These are phyloP conservation scores for Neurospora sublineolata DNA, from an alignment of 495 filamentous ascomycete species.

Conservation along the genomic window DNA sequence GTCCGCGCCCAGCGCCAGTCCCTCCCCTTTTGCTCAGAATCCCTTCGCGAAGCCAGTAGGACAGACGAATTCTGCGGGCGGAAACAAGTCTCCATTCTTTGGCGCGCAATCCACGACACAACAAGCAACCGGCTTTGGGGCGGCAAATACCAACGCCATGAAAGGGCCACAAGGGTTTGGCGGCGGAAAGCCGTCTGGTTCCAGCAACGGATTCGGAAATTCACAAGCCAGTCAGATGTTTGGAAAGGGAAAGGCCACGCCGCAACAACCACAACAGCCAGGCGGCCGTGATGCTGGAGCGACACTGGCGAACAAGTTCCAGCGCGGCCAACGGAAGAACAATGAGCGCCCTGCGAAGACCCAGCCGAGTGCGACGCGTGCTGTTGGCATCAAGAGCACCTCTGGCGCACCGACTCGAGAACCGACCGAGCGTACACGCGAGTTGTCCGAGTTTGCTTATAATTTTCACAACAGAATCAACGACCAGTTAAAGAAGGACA, in stretches of 20 bases:
- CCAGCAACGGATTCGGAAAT: neutral
- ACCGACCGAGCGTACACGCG: slow-evolving; percentile 14
- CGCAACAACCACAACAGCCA: neutral
- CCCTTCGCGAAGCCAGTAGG: neutral
- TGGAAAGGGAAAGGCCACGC: neutral
- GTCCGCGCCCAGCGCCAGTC: neutral
- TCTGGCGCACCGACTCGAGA: slow-evolving; percentile 3
- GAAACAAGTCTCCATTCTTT: slow-evolving; percentile 5
- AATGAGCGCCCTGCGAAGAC: slow-evolving; percentile 1
- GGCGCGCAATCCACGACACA: neutral
- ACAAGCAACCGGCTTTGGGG: neutral
- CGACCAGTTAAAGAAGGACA: slow-evolving; percentile 29
- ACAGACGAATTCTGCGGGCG: neutral
- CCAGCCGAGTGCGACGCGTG: neutral
- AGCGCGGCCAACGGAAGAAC: slow-evolving; percentile 6
- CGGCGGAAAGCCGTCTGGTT: neutral
- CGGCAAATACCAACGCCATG: neutral
- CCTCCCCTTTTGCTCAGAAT: slow-evolving; percentile 1
- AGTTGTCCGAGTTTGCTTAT: slow-evolving; percentile 21
- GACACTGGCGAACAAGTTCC: slow-evolving; percentile 1
- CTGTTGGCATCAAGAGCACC: neutral
- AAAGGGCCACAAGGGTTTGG: neutral
- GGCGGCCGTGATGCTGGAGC: neutral
- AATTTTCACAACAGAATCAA: slow-evolving; percentile 31
- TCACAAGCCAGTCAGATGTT: neutral